Conservation (phyloP, 352 stramenopile species). For the Phytophthora sp. region DNA sequence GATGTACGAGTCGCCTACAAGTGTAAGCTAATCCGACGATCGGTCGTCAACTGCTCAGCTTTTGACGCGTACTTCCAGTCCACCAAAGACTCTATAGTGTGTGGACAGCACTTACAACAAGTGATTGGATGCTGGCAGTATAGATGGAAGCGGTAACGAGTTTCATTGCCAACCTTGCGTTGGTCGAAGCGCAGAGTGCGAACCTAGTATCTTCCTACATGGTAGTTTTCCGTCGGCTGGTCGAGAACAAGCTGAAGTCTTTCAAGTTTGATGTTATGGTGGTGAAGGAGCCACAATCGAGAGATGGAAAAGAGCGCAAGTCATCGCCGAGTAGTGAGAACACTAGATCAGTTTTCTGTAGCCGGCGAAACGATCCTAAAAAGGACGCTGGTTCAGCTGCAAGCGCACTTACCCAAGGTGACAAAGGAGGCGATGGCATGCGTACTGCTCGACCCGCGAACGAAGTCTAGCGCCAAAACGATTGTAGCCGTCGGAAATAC, state of each 20-base stretch:
- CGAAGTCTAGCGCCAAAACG: not conserved
- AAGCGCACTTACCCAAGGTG: constrained; percentile 13
- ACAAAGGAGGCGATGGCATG: constrained; percentile 4
- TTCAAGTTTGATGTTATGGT: not conserved
- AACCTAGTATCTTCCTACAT: not conserved
- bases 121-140: not conserved
- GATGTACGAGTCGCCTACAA: not conserved
- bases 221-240: constrained; percentile 5
- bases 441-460: not conserved
- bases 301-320: too few species aligned
- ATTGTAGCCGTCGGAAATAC: not conserved
- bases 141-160: constrained; percentile 6
- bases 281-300: not conserved
- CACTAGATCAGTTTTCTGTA: not conserved
- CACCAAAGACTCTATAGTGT: not conserved
- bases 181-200: constrained; percentile 5
- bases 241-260: constrained; percentile 2
- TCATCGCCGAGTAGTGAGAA: too few species aligned
- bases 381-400: not conserved
- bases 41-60: not conserved
- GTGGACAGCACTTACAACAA: not conserved
- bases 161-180: constrained; percentile 2
- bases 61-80: not conserved
- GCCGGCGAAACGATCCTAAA: not conserved
- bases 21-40: not conserved